Conservation (phyloP, 805 yeast species). For the Suhomyces canberraensis region DNA sequence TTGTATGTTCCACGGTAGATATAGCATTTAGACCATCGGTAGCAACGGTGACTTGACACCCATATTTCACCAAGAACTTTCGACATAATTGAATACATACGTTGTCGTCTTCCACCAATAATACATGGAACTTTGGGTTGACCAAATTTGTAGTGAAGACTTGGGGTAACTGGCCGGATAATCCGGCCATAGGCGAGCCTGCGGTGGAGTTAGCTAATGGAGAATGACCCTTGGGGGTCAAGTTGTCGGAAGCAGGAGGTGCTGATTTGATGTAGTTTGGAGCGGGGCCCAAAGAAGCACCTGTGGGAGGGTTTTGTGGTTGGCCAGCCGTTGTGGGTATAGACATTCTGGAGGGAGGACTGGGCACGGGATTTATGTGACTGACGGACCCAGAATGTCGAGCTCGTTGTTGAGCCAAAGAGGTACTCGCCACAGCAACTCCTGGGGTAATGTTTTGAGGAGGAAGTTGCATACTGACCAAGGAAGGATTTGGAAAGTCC, state of each 20-base stretch:
- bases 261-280: conserved; percentile 7
- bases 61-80: conserved; percentile 79
- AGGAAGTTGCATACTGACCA: conserved; percentile 20
- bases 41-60: conserved; percentile 89
- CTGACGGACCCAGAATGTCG: not conserved
- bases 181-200: conserved; percentile 11
- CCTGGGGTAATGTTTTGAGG: conserved; percentile 1
- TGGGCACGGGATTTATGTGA: conserved; percentile 1
- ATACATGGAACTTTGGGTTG: conserved; percentile 60
- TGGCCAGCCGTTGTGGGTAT: conserved; percentile 3
- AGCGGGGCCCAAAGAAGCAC: conserved; percentile 1
- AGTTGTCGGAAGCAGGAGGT: conserved; percentile 9
- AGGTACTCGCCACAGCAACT: not conserved
- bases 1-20: conserved; percentile 62
- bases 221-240: conserved; percentile 14
- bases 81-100: conserved; percentile 81
- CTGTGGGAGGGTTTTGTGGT: not conserved
- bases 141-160: conserved; percentile 15
- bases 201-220: conserved; percentile 12
- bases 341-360: conserved; percentile 6
- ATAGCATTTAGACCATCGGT: conserved; percentile 92
- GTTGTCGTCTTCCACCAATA: conserved; percentile 76
- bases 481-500: conserved; percentile 47
- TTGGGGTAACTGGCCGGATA: conserved; percentile 7
- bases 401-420: conserved; percentile 1